Conservation (phyloP, 371 early-diverging fungal species). For the Mucor irregularis region DNA sequence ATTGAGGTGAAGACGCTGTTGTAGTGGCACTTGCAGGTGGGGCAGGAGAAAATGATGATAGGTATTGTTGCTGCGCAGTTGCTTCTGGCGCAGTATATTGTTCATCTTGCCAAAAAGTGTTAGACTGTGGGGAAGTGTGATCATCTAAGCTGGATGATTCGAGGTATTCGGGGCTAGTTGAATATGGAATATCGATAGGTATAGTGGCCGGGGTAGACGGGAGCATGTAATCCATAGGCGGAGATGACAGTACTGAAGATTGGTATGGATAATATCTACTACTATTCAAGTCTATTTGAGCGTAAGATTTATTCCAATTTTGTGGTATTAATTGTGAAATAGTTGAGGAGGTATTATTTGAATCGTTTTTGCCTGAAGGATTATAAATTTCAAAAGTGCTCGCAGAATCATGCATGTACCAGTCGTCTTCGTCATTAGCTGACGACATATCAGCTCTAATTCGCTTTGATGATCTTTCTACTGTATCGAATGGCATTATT, state of each 20-base stretch:
- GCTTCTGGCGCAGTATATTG: no score
- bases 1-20: neutral
- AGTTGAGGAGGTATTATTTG: no score
- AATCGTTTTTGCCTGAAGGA: neutral
- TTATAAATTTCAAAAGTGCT: constrained; percentile 5
- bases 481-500: constrained; percentile 31
- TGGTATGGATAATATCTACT: constrained; percentile 6
- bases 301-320: neutral
- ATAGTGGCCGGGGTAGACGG: constrained; percentile 18
- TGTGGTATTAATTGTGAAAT: neutral
- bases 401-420: constrained; percentile 15
- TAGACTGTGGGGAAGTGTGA: constrained; percentile 14
- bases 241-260: constrained; percentile 6
- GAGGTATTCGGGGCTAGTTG: constrained; percentile 3
- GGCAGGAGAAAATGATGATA: no score
- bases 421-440: constrained; percentile 16
- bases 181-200: constrained; percentile 27
- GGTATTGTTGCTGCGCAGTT: no score
- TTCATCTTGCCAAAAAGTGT: constrained; percentile 19
- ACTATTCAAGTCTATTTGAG: neutral
- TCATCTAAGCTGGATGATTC: constrained; percentile 16
- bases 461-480: constrained; percentile 28
- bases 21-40: neutral
- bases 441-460: constrained; percentile 14
- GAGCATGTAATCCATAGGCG: constrained; percentile 16